Base-by-base conservation (phyloP, 2,329 filamentous ascomycete species). In the Bipolaris victoriae region DNA sequence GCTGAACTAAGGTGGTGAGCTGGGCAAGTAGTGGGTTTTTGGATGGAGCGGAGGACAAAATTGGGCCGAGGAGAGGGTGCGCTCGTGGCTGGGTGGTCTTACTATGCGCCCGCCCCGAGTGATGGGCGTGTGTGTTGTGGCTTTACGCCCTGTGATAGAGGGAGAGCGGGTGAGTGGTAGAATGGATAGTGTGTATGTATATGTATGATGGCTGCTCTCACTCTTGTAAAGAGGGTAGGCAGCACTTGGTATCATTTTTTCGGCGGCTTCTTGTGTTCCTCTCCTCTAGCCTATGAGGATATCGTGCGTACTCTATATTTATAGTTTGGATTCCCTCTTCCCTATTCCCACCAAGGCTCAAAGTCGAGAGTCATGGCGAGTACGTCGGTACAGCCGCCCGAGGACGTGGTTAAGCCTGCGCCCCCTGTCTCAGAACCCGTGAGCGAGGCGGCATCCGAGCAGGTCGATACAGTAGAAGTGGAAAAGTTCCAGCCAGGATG, bases 401-500 rank as follows among this genome's bases (percentile, higher is more conserved):
- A 39, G 46, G 62, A 64, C 37, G 57, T 63, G 5, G 5, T 40
- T 5, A 63, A 64, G 52, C 26, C 40, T 10, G 50, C 58, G 10
- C 37, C 40, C 16, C 55, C 57, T 9, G 29, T 24, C 36, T 24
- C 60, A 22, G 48, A 58, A 26, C 44, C 55, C 3, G 49, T 47
- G 15, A 45, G 33, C 29, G 57, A 65, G 33, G 57, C 63, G 35
- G 22, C 36, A 22, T 62, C 61, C 33, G 62, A 65, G 11, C 45
- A 44, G 7, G 50, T 57, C 2, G 9, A 55, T 40, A 46, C 60
- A 4, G 41, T 58, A n/a, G 49, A 53, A 37, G 58, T 49, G 13
- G 58, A 63, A 36, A 62, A 62, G 24, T 75, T 75, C 57, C 64
- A 72, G 33, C 71, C 72, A 46, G 68, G 70, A 66, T 70, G 69